Evolutionary conservation across 2,329 filamentous ascomycete species (phyloP).

Genomic region (Neocucurbitaria cava): DNA sequence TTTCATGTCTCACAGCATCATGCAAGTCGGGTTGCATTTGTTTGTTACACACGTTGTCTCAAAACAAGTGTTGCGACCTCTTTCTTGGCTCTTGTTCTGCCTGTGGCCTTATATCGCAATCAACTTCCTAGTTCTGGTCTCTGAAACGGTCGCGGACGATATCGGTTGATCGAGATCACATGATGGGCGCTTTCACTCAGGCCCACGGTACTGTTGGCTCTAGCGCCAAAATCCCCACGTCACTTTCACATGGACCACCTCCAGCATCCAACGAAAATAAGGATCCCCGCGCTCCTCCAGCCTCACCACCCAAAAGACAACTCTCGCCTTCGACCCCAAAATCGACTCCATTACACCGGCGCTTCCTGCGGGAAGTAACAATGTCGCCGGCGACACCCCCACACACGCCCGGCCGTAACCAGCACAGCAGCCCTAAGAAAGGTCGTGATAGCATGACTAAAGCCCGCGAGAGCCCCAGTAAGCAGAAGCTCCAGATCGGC

Average conservation of each 20-base stretch:
- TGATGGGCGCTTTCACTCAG: conserved; percentile 16
- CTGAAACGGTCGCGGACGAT: neutral
- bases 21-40: conserved; percentile 24
- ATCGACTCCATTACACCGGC: conserved; percentile 19
- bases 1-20: conserved; percentile 30
- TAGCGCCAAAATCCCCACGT: neutral
- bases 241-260: neutral
- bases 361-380: conserved; percentile 21
- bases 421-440: conserved; percentile 5
- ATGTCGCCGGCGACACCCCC: conserved; percentile 27
- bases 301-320: conserved; percentile 5
- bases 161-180: conserved; percentile 4
- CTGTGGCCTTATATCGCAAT: neutral
- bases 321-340: conserved; percentile 4
- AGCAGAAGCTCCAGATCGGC: conserved; percentile 22
- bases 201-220: neutral
- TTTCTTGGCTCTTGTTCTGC: conserved; percentile 1
- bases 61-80: conserved; percentile 17
- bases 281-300: conserved; percentile 10
- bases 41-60: conserved; percentile 35
- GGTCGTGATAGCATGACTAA: conserved; percentile 4
- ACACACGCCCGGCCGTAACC: conserved; percentile 13
- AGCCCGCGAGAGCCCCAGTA: conserved; percentile 5
- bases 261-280: conserved; percentile 10
- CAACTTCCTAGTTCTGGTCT: neutral